Conservation (phyloP, 108 stramenopile genomes). For the Aurantiochytrium sp. region DNA sequence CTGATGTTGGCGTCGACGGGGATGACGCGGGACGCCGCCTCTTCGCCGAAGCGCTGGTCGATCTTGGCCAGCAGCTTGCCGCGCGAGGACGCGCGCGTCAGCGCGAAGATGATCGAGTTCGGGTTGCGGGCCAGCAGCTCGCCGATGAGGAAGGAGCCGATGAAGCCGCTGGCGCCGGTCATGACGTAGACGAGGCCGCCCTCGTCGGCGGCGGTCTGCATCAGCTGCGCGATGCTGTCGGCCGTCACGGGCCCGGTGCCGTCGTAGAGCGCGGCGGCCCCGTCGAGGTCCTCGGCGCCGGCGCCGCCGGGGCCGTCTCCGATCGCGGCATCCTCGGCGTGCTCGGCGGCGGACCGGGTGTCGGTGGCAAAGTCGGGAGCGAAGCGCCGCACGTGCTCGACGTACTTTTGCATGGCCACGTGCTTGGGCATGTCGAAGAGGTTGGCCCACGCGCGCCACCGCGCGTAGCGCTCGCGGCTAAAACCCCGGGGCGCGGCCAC, state of each 20-base stretch:
- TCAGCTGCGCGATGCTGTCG: neutral
- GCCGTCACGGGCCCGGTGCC: neutral
- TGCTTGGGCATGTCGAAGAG: neutral
- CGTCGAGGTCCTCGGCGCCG: neutral
- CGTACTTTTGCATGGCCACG: constrained; percentile 2
- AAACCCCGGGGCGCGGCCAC: neutral
- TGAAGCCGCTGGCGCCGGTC: neutral
- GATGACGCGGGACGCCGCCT: neutral
- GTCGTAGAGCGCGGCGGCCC: neutral
- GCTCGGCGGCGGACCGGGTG: neutral
- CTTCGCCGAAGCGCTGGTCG: neutral
- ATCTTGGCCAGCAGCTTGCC: neutral
- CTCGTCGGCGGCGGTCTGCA: neutral
- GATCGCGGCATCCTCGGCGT: neutral
- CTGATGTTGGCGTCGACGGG: neutral
- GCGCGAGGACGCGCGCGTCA: neutral
- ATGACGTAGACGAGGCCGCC: neutral
- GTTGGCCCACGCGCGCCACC: neutral
- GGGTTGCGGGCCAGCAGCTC: neutral
- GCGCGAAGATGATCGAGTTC: neutral
- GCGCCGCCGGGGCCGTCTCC: neutral
- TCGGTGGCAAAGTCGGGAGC: neutral
- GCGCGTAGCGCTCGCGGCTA: neutral
- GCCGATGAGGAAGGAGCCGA: neutral
- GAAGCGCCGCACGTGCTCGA: neutral